These are phyloP conservation scores for Rhizopogon rudus DNA, from an alignment of 768 basidiomycete genomes.

Conservation along the genomic window DNA sequence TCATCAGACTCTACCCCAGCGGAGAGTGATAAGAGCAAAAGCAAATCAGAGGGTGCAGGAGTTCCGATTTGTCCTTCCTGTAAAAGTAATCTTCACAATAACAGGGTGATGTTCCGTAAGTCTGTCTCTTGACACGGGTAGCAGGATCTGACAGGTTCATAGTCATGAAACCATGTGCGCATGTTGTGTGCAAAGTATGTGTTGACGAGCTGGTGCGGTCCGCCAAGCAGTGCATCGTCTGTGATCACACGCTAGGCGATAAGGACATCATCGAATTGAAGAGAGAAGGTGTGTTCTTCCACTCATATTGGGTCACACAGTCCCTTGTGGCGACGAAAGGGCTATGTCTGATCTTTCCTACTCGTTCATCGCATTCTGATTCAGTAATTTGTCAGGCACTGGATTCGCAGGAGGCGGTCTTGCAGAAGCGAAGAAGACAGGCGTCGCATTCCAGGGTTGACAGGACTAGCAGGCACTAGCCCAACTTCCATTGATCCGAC, in stretches of 20 bases:
- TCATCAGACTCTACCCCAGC: constrained; percentile 35
- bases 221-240: constrained; percentile 80
- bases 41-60: constrained; percentile 46
- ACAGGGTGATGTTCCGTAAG: constrained; percentile 63
- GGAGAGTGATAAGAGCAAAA: constrained; percentile 28
- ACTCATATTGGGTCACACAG: background rate
- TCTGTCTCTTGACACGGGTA: constrained; percentile 5
- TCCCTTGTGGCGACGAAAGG: background rate
- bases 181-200: constrained; percentile 91
- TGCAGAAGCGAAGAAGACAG: constrained; percentile 79
- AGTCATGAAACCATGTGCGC: constrained; percentile 86
- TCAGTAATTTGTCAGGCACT: constrained; percentile 50
- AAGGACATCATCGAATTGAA: constrained; percentile 79
- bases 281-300: constrained; percentile 64
- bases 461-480: background rate
- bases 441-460: constrained; percentile 84
- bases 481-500: background rate
- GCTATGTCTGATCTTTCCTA: background rate
- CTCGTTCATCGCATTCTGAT: constrained; percentile 1
- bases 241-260: constrained; percentile 61
- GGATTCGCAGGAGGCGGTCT: constrained; percentile 94
- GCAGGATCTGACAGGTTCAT: background rate
- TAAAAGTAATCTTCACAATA: constrained; percentile 82
- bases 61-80: constrained; percentile 84
- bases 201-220: constrained; percentile 81